Conservation (phyloP, 805 yeast genomes). For the Candida xyloterini region DNA sequence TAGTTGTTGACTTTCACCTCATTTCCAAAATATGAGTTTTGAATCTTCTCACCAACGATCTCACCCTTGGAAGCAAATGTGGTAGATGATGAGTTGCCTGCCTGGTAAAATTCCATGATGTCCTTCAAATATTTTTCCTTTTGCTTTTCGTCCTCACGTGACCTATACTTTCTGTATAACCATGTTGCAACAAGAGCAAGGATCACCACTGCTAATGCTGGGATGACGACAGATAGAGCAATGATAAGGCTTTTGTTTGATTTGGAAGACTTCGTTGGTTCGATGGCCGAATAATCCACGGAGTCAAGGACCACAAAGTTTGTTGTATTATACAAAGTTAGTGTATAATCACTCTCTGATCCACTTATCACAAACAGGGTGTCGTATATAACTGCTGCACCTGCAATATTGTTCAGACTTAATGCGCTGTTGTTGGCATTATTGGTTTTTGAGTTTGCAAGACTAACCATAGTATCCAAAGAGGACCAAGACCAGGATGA, state of each 20-base stretch:
- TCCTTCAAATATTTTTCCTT: slow-evolving; percentile 30
- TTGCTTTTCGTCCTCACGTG: slow-evolving; percentile 26
- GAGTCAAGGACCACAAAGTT: slow-evolving; percentile 34
- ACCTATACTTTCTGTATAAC: slow-evolving; percentile 29
- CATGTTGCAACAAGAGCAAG: slow-evolving; percentile 30
- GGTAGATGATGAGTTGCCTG: slow-evolving; percentile 24
- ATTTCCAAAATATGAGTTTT: slow-evolving; percentile 17
- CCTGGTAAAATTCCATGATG: slow-evolving; percentile 33
- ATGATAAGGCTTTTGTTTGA: slow-evolving; percentile 36
- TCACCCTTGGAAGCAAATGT: slow-evolving; percentile 19
- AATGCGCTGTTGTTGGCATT: slow-evolving; percentile 23
- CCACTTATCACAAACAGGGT: slow-evolving; percentile 44
- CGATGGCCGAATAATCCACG: slow-evolving; percentile 31
- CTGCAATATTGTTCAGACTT: slow-evolving; percentile 32
- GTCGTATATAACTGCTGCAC: slow-evolving; percentile 52
- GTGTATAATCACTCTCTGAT: slow-evolving; percentile 26
- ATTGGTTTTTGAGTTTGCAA: slow-evolving; percentile 25
- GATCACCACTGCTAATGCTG: slow-evolving; percentile 37
- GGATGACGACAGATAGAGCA: slow-evolving; percentile 45
- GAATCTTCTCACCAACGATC: slow-evolving; percentile 2
- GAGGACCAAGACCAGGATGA: slow-evolving; percentile 45
- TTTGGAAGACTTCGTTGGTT: slow-evolving; percentile 3
- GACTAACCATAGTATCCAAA: slow-evolving; percentile 26
- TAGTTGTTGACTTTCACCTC: slow-evolving; percentile 30
- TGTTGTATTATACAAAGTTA: slow-evolving; percentile 42